These are phyloP conservation scores for Amauroascus niger DNA, from an alignment of 2,329 filamentous ascomycete species.

Conservation along the genomic window DNA sequence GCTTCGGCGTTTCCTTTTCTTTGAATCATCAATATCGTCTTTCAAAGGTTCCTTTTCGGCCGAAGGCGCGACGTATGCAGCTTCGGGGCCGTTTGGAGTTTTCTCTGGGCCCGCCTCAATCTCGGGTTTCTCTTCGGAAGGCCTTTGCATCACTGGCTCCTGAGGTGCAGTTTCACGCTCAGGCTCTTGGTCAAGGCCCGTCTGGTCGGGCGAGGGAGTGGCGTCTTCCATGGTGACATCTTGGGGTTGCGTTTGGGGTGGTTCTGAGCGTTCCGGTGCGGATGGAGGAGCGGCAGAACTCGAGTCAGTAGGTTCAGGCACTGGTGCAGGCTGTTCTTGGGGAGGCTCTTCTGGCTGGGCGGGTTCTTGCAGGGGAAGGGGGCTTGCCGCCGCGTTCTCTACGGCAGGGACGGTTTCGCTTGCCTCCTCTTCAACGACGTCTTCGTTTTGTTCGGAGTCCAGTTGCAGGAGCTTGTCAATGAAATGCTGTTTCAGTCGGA, in stretches of 20 bases:
- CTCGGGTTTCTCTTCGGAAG: constrained; percentile 16
- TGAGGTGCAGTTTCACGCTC: constrained; percentile 16
- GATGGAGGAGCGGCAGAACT: background rate
- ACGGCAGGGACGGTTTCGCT: background rate
- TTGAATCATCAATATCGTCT: constrained; percentile 44
- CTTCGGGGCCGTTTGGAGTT: constrained; percentile 11
- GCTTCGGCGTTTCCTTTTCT: constrained; percentile 59
- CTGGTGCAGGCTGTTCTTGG: background rate
- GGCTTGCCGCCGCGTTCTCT: background rate
- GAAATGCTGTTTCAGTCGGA: constrained; percentile 57
- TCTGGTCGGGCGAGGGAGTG: constrained; percentile 3
- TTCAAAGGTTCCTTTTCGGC: constrained; percentile 23
- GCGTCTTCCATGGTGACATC: background rate
- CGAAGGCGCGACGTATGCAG: constrained; percentile 17
- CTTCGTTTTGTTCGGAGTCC: constrained; percentile 22
- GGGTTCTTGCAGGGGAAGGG: background rate
- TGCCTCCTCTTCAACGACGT: constrained; percentile 11
- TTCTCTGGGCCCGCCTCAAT: background rate
- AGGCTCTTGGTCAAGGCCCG: constrained; percentile 7
- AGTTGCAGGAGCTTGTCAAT: constrained; percentile 52
- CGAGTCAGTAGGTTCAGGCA: background rate
- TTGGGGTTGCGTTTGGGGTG: constrained; percentile 9
- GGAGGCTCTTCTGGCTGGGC: background rate
- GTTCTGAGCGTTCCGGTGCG: background rate
- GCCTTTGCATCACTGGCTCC: constrained; percentile 20